Evolutionary conservation across 306 rosid species (phyloP).

Genomic region (Vigna trinervia): DNA sequence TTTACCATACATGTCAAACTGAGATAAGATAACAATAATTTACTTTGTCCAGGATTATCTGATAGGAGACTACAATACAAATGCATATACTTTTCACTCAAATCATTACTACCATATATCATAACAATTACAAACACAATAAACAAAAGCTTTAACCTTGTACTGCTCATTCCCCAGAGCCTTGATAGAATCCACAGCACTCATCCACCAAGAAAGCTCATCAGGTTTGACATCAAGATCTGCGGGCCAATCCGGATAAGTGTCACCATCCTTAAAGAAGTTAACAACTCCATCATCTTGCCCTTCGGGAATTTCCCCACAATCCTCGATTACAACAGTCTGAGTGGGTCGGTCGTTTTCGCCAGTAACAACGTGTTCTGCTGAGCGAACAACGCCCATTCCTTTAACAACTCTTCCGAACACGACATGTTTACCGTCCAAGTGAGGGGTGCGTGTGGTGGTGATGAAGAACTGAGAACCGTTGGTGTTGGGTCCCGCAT

Average conservation of each 20-base stretch:
- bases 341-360: constrained; percentile 57
- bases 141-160: constrained; percentile 53
- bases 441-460: constrained; percentile 63
- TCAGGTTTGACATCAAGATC: constrained; percentile 65
- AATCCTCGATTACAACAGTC: constrained; percentile 60
- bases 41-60: too few species aligned
- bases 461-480: constrained; percentile 77
- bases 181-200: constrained; percentile 67
- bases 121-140: neutral
- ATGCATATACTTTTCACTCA: neutral
- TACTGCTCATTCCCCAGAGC: constrained; percentile 68
- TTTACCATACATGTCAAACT: neutral
- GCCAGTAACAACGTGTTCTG: constrained; percentile 53
- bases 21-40: neutral
- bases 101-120: neutral
- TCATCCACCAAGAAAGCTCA: constrained; percentile 76
- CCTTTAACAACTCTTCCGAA: constrained; percentile 79
- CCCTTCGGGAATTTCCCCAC: constrained; percentile 72
- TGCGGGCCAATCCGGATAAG: constrained; percentile 73
- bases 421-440: constrained; percentile 83
- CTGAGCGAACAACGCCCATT: constrained; percentile 74
- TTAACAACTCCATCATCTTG: constrained; percentile 66
- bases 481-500: constrained; percentile 65
- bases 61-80: too few species aligned
- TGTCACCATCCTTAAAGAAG: constrained; percentile 78